These are phyloP conservation scores for Bisporella sp. DNA, from an alignment of 2,329 filamentous ascomycete genomes.

Conservation along the genomic window DNA sequence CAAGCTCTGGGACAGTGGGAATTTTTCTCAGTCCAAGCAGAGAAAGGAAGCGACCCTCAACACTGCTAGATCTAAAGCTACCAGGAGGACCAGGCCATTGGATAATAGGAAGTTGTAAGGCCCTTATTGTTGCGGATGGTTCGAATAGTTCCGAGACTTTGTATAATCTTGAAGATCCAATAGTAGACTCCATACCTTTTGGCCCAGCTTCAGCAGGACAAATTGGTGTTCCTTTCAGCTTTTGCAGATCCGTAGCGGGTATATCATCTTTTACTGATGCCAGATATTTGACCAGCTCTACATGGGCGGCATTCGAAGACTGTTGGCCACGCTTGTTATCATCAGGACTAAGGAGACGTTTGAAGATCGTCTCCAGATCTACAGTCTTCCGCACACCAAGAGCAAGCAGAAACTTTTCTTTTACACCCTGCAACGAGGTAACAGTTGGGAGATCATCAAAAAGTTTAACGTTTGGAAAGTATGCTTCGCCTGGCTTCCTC, in stretches of 20 bases:
- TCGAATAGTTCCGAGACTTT: constrained; percentile 76
- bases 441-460: constrained; percentile 91
- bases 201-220: constrained; percentile 69
- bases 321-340: constrained; percentile 40
- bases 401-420: constrained; percentile 79
- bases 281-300: constrained; percentile 91
- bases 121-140: constrained; percentile 63
- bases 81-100: constrained; percentile 70
- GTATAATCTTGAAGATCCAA: constrained; percentile 50
- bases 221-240: constrained; percentile 70
- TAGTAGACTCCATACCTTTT: constrained; percentile 44
- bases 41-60: constrained; percentile 69
- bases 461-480: constrained; percentile 87
- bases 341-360: constrained; percentile 64
- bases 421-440: constrained; percentile 67
- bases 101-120: constrained; percentile 66
- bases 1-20: constrained; percentile 67
- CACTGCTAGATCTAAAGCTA: constrained; percentile 54
- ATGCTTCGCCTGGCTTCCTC: constrained; percentile 77
- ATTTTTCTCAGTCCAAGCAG: constrained; percentile 65
- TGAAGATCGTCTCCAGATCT: constrained; percentile 89
- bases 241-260: constrained; percentile 71
- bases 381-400: constrained; percentile 93
- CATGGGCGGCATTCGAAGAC: constrained; percentile 70
- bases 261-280: constrained; percentile 87